Base-by-base conservation (phyloP, 1,139 yeast genomes). In the Geotrichum bryndzae region DNA sequence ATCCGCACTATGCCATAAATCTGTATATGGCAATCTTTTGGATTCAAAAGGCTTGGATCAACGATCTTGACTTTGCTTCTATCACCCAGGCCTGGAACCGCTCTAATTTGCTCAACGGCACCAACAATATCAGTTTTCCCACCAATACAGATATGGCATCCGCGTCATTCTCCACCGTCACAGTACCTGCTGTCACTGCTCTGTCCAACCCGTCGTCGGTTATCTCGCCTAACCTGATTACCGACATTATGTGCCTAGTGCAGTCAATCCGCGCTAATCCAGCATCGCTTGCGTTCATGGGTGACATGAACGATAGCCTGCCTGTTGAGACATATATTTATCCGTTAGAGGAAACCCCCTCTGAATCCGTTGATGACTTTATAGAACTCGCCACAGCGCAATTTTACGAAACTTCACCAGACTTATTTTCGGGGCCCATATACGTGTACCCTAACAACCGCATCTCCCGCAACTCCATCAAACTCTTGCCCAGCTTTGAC, bases 311-410 rank as follows among this genome's bases (percentile, higher is more conserved):
- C 52, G 53, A 55, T 2, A 23, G 45, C 4, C 33, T 61, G 2
- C 53, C 46, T 18, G 31, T 60, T 25, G 59, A 56, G 22, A 38
- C 27, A 18, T 62, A 38, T 29, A 41, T 59, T 13, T 56, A 56
- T 31, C 64, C 64, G 7, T 13, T 27, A 6, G 62, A 59, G 15
- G 64, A 62, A 41, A 18, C 51, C 5, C 55, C 57, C 6, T 13
- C 46, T 11, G 64, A 62, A 27, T 33, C 50, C n/a, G 60, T 53
- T 6, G 54, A 56, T n/a, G 64, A 62, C 45, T 59, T 57, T 48
- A 56, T 62, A 15, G 60, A 59, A 22, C 55, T 62, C 22, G 41
- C 54, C 27, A 62, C 64, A 11, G 62, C 64, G 5, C 62, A 59
- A 41, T 62, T 62, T 45, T 59, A 51, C 53, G 55, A 54, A 18